Evolutionary conservation across 208 protist genomes (phyloP).

Genomic region (Blechomonas ayalai): DNA sequence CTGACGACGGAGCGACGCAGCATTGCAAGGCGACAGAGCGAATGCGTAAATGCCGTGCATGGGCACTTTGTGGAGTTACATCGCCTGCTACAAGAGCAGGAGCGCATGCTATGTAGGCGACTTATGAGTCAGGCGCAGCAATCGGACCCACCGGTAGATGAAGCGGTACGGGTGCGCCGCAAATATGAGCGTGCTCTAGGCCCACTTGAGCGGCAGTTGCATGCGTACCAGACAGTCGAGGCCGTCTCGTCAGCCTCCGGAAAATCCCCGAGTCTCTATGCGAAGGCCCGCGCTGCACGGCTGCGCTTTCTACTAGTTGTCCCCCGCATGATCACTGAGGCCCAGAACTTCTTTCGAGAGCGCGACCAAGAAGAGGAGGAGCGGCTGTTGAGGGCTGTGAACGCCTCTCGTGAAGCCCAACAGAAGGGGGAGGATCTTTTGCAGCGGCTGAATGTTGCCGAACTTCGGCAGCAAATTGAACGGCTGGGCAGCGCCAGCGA

Average conservation of each 20-base stretch:
- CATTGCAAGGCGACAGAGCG: conserved; percentile 10
- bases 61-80: conserved; percentile 24
- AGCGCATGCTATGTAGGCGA: conserved; percentile 12
- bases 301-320: conserved; percentile 11
- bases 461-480: conserved; percentile 1
- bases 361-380: conserved; percentile 11
- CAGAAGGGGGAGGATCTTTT: conserved; percentile 1
- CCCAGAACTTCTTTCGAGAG: conserved; percentile 8
- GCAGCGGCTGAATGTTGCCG: background rate
- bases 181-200: conserved; percentile 31
- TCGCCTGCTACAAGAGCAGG: conserved; percentile 17
- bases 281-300: background rate
- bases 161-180: conserved; percentile 17
- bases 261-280: background rate
- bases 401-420: conserved; percentile 2
- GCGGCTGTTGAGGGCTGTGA: conserved; percentile 7
- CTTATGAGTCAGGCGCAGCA: conserved; percentile 5
- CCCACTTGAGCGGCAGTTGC: conserved; percentile 21
- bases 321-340: conserved; percentile 8
- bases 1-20: conserved; percentile 25
- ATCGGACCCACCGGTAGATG: conserved; percentile 21
- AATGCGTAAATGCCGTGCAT: conserved; percentile 12
- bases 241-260: background rate
- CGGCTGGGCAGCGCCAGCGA: background rate
- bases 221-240: conserved; percentile 12